Conservation (phyloP, 768 basidiomycete species). For the Dioszegia crocea region DNA sequence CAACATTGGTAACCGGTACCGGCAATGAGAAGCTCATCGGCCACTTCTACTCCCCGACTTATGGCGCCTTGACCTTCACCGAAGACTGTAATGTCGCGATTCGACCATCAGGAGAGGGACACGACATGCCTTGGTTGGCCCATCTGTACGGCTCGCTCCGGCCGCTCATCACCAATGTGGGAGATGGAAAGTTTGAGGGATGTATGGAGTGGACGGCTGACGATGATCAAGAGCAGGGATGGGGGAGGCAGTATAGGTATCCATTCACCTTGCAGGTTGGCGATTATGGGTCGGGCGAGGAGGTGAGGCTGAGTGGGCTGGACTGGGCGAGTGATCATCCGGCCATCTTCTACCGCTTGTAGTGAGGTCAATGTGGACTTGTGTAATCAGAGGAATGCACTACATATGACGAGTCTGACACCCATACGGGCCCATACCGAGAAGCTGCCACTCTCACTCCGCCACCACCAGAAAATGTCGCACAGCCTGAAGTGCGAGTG, state of each 20-base stretch:
- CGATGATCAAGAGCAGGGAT: background rate
- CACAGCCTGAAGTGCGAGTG: too few species aligned
- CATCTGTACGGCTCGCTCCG: background rate
- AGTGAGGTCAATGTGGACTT: too few species aligned
- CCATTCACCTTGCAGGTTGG: background rate
- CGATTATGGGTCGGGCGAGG: background rate
- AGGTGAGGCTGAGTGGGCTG: background rate
- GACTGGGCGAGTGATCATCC: background rate
- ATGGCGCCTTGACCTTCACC: background rate
- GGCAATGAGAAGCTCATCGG: background rate
- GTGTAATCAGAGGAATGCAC: too few species aligned
- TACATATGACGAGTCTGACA: too few species aligned
- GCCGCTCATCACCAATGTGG: background rate
- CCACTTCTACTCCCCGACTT: background rate
- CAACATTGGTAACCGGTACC: background rate
- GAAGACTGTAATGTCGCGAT: background rate
- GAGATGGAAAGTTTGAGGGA: background rate
- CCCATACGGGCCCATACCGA: too few species aligned
- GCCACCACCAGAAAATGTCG: too few species aligned
- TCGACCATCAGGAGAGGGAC: background rate
- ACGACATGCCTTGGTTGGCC: background rate
- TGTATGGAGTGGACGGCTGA: constrained; percentile 20
- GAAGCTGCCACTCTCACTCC: too few species aligned
- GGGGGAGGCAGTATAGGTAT: background rate
- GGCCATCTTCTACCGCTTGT: too few species aligned